Evolutionary conservation across 2,329 filamentous ascomycete genomes (phyloP).

Genomic region (Alternaria panax): DNA sequence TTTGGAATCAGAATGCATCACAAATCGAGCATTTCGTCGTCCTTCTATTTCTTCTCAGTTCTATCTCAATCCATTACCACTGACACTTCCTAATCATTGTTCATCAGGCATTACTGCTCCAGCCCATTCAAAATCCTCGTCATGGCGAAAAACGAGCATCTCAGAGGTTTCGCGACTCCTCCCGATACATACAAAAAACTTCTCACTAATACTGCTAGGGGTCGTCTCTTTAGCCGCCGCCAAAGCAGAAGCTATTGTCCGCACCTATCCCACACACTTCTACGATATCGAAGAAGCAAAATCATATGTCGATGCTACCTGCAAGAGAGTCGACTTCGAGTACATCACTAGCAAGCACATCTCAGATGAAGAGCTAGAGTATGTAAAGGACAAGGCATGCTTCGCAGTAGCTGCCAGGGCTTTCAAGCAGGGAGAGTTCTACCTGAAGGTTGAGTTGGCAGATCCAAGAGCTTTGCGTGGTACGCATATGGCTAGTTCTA

Average conservation of each 20-base stretch:
- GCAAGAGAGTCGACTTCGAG: background rate
- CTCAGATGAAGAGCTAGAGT: background rate
- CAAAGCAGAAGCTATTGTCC: background rate
- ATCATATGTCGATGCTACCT: background rate
- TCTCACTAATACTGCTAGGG: background rate
- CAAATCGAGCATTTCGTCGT: background rate
- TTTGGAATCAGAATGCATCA: background rate
- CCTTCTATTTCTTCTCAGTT: background rate
- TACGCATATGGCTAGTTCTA: background rate
- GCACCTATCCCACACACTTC: conserved; percentile 14
- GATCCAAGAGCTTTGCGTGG: conserved; percentile 3
- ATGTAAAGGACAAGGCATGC: conserved; percentile 11
- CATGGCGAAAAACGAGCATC: background rate
- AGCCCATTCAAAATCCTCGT: background rate
- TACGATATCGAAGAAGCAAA: conserved; percentile 14
- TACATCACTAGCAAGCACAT: background rate
- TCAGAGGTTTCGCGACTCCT: background rate
- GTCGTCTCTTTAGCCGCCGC: background rate
- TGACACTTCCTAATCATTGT: background rate
- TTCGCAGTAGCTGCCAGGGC: conserved; percentile 18
- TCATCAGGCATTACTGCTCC: background rate
- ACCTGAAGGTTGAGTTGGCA: conserved; percentile 3
- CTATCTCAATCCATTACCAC: background rate
- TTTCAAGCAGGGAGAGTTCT: conserved; percentile 16
- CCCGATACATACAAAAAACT: background rate